A percentile compares a stretch with the other conserved stretches of the same genome.
Conservation (phyloP, 306 rosid species). For the Inga laurina region DNA sequence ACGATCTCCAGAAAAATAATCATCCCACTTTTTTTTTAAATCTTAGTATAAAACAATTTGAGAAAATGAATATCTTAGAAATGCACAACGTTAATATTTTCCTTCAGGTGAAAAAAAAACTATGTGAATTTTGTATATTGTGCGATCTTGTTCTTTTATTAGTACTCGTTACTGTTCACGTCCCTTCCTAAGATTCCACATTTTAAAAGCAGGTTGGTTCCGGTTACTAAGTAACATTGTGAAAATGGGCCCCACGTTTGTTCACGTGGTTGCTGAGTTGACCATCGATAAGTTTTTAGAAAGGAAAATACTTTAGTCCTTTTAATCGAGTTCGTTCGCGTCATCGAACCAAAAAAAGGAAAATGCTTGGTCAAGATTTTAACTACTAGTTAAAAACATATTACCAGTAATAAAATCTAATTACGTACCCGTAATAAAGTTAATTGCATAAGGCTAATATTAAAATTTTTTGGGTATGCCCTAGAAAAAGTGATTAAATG, state of each 20-base stretch:
- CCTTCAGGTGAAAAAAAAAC: not conserved
- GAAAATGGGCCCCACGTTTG: not conserved
- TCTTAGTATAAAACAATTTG: too few species aligned
- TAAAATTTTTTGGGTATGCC: not conserved
- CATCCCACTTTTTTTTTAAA: not conserved
- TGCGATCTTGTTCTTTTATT: not conserved
- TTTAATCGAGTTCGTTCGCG: not conserved
- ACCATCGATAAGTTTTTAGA: not conserved
- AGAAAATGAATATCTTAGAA: not conserved
- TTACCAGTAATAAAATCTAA: not conserved
- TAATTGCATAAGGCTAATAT: not conserved
- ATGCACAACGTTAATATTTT: not conserved
- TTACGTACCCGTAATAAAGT: not conserved
- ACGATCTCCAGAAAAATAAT: not conserved
- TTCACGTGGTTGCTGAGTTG: conserved; percentile 5
- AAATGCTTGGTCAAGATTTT: not conserved
- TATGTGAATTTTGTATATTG: not conserved
- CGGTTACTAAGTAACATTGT: not conserved
- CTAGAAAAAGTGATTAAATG: not conserved
- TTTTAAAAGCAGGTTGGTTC: not conserved
- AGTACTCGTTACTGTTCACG: not conserved
- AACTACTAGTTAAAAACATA: not conserved
- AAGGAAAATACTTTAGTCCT: not conserved
- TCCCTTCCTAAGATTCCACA: not conserved
- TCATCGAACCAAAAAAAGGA: not conserved